These are phyloP conservation scores for Plasmodium knowlesi DNA, from an alignment of 169 alveolate species.

Conservation along the genomic window DNA sequence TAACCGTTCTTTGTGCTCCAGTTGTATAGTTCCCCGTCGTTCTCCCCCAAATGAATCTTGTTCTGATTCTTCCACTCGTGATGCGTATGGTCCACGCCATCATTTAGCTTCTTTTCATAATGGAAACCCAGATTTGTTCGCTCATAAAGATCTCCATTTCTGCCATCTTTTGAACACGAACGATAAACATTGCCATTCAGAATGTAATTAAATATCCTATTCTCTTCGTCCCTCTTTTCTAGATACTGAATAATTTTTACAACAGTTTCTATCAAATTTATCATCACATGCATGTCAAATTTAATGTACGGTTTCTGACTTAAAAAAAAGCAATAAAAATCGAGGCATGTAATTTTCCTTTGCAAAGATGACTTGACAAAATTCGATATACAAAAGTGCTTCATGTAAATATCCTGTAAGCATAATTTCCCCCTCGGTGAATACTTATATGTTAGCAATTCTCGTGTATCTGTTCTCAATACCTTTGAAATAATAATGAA, in stretches of 20 bases:
- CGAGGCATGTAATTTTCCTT: constrained; percentile 38
- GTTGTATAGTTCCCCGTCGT: neutral
- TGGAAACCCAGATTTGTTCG: neutral
- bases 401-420: constrained; percentile 10
- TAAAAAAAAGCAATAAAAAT: constrained; percentile 55
- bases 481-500: constrained; percentile 55
- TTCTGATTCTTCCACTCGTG: neutral
- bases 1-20: neutral
- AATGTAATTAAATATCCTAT: constrained; percentile 2
- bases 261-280: constrained; percentile 15
- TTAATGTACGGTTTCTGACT: constrained; percentile 19
- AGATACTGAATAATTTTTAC: constrained; percentile 25
- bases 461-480: constrained; percentile 28
- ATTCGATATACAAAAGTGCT: constrained; percentile 35
- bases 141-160: neutral
- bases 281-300: neutral
- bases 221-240: constrained; percentile 25
- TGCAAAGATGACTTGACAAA: constrained; percentile 27
- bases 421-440: constrained; percentile 1
- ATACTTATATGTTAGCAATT: constrained; percentile 33
- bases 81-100: neutral
- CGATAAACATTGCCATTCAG: neutral
- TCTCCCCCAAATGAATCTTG: neutral
- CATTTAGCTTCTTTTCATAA: neutral
- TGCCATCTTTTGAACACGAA: neutral